Evolutionary conservation across 495 filamentous ascomycete species (phyloP), one percentile per base, ranked within the genome.

Genomic region (Haplographium delicatum): DNA sequence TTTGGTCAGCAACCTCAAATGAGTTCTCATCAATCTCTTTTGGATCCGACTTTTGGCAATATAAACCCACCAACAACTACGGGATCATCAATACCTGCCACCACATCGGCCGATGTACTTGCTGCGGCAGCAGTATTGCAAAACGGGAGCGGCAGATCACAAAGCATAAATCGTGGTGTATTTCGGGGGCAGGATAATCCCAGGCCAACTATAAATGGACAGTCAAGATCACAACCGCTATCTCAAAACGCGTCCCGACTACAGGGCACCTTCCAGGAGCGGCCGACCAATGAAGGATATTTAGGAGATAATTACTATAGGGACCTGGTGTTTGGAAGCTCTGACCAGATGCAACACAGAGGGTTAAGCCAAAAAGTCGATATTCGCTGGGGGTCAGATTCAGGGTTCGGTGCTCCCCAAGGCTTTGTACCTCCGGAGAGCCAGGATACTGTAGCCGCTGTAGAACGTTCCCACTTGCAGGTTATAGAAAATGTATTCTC

Each of bases 331-430:
- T 68, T 68, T 49, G 68, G 67, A 33, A 22, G 23, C 16, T 40
- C 39, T 6, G 9, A 11, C 15, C 18, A 28, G 5, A 11, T 34
- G 23, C 35, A 60, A 13, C 54, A 58, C 4, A 47, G 51, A 43
- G 11, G 50, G 4, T 16, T 49, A 6, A 46, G 38, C 26, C 60
- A 58, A 23, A 60, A 61, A 24, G 45, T 54, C 5, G 67, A 73
- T 23, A 60, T 85, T 22, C 78, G 76, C 15, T 88, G 79, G 73
- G 84, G 84, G 16, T 84, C 84, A 0, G 84, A 88, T 65, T 59
- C 71, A 4, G 73, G 70, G 44, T 88, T 88, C 51, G 72, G 69
- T 31, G 60, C 57, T 54, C 66, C 70, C 9, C 73, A 79, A 55
- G 74, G 72, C 15, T 88, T 80, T 56, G 63, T 79, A 13, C 71